Percentiles rank a stretch among this genome's conserved stretches.
Evolutionary conservation across 345 rosid genomes (phyloP).

Genomic region (Pelargonium nanum): DNA sequence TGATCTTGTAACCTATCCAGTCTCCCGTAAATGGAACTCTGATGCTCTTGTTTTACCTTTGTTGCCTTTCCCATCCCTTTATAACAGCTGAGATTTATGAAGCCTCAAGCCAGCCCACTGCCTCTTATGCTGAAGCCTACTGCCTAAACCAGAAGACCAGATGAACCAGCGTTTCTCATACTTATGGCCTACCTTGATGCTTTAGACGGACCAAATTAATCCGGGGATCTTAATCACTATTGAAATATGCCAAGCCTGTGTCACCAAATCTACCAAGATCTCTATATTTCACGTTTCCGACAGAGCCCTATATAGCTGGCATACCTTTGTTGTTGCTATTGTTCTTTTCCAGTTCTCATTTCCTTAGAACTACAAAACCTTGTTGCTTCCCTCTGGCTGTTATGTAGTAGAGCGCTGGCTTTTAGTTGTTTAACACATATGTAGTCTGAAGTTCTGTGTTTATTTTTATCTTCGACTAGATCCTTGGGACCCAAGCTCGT

Average conservation of each 20-base stretch:
- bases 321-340: slow-evolving; percentile 33
- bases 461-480: slow-evolving; percentile 2
- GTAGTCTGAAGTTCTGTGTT: slow-evolving; percentile 4
- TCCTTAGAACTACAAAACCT: slow-evolving; percentile 18
- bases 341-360: slow-evolving; percentile 20
- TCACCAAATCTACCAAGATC: slow-evolving; percentile 55
- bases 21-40: slow-evolving; percentile 54
- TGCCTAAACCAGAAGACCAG: slow-evolving; percentile 87
- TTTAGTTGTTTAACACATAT: slow-evolving; percentile 6
- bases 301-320: slow-evolving; percentile 41
- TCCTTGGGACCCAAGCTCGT: too few species aligned
- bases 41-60: slow-evolving; percentile 56
- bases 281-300: slow-evolving; percentile 32
- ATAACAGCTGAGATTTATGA: slow-evolving; percentile 84
- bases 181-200: slow-evolving; percentile 71
- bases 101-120: slow-evolving; percentile 90
- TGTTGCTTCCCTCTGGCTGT: slow-evolving; percentile 23
- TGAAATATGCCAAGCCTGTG: slow-evolving; percentile 46
- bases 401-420: slow-evolving; percentile 22
- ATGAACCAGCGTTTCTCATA: slow-evolving; percentile 63
- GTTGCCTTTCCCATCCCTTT: slow-evolving; percentile 68
- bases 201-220: slow-evolving; percentile 54
- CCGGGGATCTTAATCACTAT: slow-evolving; percentile 36
- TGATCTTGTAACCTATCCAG: slow-evolving; percentile 43
- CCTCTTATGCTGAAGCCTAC: slow-evolving; percentile 67